Evolutionary conservation across 2,329 filamentous ascomycete species (phyloP).

Genomic region (Xylariaceae sp.): DNA sequence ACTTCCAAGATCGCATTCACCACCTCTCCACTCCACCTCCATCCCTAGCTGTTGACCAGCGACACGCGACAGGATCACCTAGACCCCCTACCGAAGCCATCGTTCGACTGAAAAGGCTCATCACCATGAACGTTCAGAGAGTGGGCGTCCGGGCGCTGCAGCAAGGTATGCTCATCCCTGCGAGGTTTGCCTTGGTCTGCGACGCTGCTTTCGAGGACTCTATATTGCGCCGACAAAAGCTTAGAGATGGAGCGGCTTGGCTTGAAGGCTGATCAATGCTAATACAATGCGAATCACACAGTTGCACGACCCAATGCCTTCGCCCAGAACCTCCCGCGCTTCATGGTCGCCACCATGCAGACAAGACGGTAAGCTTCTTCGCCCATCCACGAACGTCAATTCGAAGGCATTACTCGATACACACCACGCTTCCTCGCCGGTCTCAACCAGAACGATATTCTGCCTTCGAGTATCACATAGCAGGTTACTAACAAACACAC

Average conservation of each 20-base stretch:
- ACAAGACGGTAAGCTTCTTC: constrained; percentile 38
- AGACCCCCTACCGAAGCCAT: not conserved
- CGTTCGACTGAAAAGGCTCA: not conserved
- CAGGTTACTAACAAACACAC: not conserved
- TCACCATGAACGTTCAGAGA: constrained; percentile 52
- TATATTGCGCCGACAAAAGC: not conserved
- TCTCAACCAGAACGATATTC: not conserved
- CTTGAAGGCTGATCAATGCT: constrained; percentile 3
- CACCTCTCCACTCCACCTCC: not conserved
- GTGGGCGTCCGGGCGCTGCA: constrained; percentile 56
- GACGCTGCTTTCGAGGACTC: not conserved
- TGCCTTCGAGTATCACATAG: not conserved
- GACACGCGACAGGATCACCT: not conserved
- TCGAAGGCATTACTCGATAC: not conserved
- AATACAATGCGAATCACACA: constrained; percentile 19
- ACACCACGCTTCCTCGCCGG: not conserved
- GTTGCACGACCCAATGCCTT: constrained; percentile 43
- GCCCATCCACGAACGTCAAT: not conserved
- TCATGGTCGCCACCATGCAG: constrained; percentile 42
- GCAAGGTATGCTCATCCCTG: constrained; percentile 45
- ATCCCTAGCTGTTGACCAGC: not conserved
- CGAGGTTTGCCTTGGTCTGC: not conserved
- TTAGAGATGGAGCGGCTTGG: not conserved
- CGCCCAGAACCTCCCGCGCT: constrained; percentile 44
- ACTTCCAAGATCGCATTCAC: constrained; percentile 2